Conservation (phyloP, 2,329 filamentous ascomycete genomes). For the Arthrinium puccinioides region DNA sequence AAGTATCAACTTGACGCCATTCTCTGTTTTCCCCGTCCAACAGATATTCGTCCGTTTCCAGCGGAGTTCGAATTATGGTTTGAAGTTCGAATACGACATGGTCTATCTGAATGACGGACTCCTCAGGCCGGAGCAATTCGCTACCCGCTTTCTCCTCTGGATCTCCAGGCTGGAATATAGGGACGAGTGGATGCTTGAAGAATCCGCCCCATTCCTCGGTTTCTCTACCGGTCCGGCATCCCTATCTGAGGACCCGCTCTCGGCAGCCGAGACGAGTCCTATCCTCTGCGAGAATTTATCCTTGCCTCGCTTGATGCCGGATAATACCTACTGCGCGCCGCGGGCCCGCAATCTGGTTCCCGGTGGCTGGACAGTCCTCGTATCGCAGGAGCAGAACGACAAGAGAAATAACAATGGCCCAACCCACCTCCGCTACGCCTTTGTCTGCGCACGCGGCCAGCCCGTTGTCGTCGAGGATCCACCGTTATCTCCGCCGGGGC, state of each 20-base stretch:
- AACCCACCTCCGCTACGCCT: conserved; percentile 6
- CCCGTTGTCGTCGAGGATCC: not conserved
- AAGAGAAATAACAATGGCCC: not conserved
- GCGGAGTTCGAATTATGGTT: not conserved
- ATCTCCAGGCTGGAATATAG: conserved; percentile 2
- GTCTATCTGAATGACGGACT: conserved; percentile 7
- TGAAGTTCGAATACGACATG: not conserved
- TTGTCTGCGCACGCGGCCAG: conserved; percentile 4
- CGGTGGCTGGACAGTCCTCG: conserved; percentile 5
- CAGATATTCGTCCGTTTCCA: conserved; percentile 7
- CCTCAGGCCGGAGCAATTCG: conserved; percentile 8
- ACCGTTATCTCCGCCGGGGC: not conserved
- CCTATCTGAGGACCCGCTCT: not conserved
- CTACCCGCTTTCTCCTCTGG: conserved; percentile 7
- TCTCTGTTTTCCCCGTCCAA: conserved; percentile 7
- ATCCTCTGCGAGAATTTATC: conserved; percentile 8
- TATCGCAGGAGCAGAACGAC: not conserved
- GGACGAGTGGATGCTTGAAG: not conserved
- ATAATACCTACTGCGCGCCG: not conserved
- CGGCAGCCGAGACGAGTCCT: conserved; percentile 5
- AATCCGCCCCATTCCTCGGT: conserved; percentile 5
- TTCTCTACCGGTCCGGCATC: conserved; percentile 9
- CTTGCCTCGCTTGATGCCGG: not conserved
- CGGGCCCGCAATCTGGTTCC: conserved; percentile 7
- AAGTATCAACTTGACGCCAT: not conserved